These are phyloP conservation scores for Saposhnikovia divaricata DNA, from an alignment of 129 eudicot species.

Conservation along the genomic window DNA sequence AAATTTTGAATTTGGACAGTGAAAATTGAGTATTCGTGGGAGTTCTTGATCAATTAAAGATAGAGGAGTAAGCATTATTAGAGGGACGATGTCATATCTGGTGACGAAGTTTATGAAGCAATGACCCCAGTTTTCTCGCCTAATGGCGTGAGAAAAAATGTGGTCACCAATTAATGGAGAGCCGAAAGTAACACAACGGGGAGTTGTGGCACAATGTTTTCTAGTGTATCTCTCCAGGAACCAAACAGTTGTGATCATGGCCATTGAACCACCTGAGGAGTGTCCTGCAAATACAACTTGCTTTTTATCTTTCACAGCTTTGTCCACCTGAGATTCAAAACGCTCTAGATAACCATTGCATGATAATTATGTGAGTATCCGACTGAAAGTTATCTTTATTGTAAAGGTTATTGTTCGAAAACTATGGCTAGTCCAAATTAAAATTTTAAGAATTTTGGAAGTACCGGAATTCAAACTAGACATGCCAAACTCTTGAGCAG, in stretches of 20 bases:
- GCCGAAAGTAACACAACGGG: conserved; percentile 36
- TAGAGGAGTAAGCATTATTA: conserved; percentile 65
- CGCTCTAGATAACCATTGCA: not conserved
- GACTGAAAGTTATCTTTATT: not conserved
- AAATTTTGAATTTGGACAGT: conserved; percentile 45
- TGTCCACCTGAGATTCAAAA: conserved; percentile 50
- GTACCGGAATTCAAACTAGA: not conserved
- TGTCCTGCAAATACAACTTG: conserved; percentile 73
- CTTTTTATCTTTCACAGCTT: conserved; percentile 35
- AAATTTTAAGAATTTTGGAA: not conserved
- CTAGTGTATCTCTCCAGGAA: conserved; percentile 54
- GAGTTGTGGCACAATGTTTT: not conserved
- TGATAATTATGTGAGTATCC: not conserved
- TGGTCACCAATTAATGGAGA: conserved; percentile 62
- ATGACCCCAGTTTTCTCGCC: conserved; percentile 60
- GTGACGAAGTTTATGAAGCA: conserved; percentile 59
- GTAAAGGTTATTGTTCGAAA: not conserved
- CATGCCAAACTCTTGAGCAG: not conserved
- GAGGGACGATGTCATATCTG: conserved; percentile 68
- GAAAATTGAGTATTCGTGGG: conserved; percentile 33
- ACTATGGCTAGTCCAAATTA: not conserved
- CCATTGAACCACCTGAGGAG: conserved; percentile 71
- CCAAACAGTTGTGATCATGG: conserved; percentile 75
- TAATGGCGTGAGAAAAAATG: conserved; percentile 63
- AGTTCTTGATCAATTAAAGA: conserved; percentile 32